Base-by-base conservation (phyloP, 345 rosid species). In the Syzygium aromaticum region DNA sequence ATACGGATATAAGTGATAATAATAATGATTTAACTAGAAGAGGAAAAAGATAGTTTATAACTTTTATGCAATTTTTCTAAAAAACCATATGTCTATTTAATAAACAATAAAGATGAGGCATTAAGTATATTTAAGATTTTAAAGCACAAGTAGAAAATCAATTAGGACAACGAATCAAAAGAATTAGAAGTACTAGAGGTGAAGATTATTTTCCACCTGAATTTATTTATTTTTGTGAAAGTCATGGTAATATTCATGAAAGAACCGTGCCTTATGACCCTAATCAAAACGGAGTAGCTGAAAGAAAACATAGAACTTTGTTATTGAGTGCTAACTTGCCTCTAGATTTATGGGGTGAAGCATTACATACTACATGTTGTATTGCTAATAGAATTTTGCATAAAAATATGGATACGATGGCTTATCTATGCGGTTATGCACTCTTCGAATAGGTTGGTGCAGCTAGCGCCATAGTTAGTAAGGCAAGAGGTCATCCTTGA, bases 141-240 rank as follows among this genome's bases (percentile, higher is more conserved):
- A 25, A 25, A 59, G 64, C 64, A 59, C 64, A 10, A 25, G 64
- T 59, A 11, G 30, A 27, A 59, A 59, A 27, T 27, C 64, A 27
- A 59, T 0, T 0, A 5, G 27, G 28, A 59, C 15, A 59, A 25
- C 30, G 16, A 59, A 25, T 25, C 0, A 59, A 25, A 57, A 25
- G 64, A 57, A 25, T 59, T 59, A 5, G 28, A 59, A 59, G 64
- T 11, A 59, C 15, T 59, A 59, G 3, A 25, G 64, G 64, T 25
- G 64, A 14, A 25, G 28, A 59, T 10, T 59, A 43, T 25, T 23
- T 25, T 27, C 30, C 30, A 5, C 64, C 1, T 59, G 64, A 59
- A 25, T 59, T 25, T 59, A 56, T 3, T 56, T 23, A 1, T 25
- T 59, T 1, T 59, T 59, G 64, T 59, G 7, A 59, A 59, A 27